Evolutionary conservation across 164 flowering plant genomes (phyloP).

Genomic region (Umbilicus rupestris): DNA sequence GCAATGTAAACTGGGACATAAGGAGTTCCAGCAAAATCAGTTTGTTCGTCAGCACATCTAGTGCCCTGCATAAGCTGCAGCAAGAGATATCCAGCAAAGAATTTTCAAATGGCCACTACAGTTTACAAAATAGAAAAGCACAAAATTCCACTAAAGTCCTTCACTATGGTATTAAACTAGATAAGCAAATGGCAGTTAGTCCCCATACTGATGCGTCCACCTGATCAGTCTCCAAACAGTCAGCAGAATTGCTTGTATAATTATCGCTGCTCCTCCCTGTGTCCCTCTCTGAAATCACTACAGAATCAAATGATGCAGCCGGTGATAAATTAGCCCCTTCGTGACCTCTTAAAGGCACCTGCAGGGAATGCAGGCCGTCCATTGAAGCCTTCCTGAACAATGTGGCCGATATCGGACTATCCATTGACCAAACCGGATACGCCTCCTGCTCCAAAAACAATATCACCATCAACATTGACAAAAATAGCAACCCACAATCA

Average conservation of each 20-base stretch:
- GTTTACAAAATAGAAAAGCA: no score
- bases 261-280: slow-evolving; percentile 33
- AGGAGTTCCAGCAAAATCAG: slow-evolving; percentile 42
- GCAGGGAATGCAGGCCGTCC: no score
- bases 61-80: slow-evolving; percentile 52
- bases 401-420: slow-evolving; percentile 44
- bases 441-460: slow-evolving; percentile 29
- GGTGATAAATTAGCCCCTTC: slow-evolving; percentile 42
- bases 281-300: slow-evolving; percentile 51
- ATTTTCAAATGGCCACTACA: no score
- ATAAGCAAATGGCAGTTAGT: background rate
- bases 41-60: slow-evolving; percentile 30
- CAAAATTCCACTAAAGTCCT: no score
- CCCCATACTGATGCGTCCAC: slow-evolving; percentile 16
- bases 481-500: background rate
- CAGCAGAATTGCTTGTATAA: slow-evolving; percentile 45
- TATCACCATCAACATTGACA: background rate
- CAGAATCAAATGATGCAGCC: slow-evolving; percentile 60
- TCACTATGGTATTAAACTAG: background rate
- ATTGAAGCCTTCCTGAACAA: slow-evolving; percentile 22
- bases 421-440: slow-evolving; percentile 45
- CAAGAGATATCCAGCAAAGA: slow-evolving; percentile 2
- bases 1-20: slow-evolving; percentile 67
- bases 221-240: slow-evolving; percentile 70
- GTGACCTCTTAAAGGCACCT: no score